A percentile compares a stretch with the other conserved stretches of the same genome.
These are phyloP conservation scores for Solanum paucissectum DNA, from an alignment of 257 asterid genomes.

Conservation along the genomic window DNA sequence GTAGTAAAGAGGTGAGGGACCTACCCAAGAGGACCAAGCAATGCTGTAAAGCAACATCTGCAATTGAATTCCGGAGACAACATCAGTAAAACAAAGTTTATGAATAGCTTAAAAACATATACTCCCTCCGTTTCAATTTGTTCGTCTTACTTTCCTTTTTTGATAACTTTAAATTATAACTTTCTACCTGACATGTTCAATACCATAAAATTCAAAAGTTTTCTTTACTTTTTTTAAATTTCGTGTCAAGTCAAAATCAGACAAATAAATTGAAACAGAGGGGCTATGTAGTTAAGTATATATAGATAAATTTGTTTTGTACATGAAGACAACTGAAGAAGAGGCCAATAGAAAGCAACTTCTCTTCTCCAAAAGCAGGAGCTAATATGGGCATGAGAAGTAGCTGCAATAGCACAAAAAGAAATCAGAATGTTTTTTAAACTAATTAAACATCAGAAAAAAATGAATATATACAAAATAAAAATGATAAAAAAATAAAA, in stretches of 20 bases:
- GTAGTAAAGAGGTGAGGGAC: background rate
- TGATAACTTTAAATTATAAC: too few species aligned
- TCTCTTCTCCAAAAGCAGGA: conserved; percentile 70
- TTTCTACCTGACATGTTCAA: background rate
- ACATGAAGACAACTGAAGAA: conserved; percentile 55
- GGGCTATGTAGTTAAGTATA: background rate
- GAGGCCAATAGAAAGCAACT: conserved; percentile 67
- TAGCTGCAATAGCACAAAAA: conserved; percentile 36
- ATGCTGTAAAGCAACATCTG: conserved; percentile 76
- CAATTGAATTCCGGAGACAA: conserved; percentile 9
- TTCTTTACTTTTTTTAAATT: background rate
- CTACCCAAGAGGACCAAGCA: conserved; percentile 94
- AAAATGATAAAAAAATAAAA: background rate
- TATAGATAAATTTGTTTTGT: background rate
- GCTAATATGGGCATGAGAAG: conserved; percentile 69
- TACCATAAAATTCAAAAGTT: background rate
- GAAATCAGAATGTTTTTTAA: background rate
- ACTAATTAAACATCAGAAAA: background rate
- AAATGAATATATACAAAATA: background rate
- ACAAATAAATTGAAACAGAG: background rate
- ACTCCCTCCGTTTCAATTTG: background rate
- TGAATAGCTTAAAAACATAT: background rate
- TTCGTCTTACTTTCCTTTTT: background rate
- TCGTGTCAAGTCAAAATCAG: rapidly evolving
- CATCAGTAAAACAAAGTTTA: background rate